Base-by-base conservation (phyloP, 2,329 filamentous ascomycete genomes). In the Eutypella sp. region DNA sequence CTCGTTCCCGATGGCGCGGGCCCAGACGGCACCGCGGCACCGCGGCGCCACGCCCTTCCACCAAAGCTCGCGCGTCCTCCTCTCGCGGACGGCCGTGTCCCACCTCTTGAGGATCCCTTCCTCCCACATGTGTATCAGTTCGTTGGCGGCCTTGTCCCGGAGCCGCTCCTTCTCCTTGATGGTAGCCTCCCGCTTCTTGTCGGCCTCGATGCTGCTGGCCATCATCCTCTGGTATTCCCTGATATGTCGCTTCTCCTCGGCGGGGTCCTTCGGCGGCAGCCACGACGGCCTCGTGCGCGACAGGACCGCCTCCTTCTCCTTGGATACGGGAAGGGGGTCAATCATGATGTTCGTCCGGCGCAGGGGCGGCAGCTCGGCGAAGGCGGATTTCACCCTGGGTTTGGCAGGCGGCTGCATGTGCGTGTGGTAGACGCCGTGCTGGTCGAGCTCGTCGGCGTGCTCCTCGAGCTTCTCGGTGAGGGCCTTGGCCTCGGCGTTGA, bases 221-320 rank as follows among this genome's bases (percentile, higher is more conserved):
- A 92, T 88, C 85, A 93, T 91, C 64, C 78, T 82, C 67, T 91
- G 84, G 61, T 91, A 93, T 62, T 93, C 83, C 59, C 81, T 90
- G 54, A 99, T 64, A 66, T 99, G 93, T 55, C 84, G 85, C 63
- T 81, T 87, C 69, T 99, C 93, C 66, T 99, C 93, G 44, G 87
- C 87, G 2, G 89, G 91, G 54, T 93, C 84, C 67, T 93, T 93
- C 1, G 88, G 88, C 1, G 89, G 88, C 2, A 93, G 72, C 89
- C 89, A 93, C 1, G 86, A 90, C 0, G 88, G 88, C 31, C 88
- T 76, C 2, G 88, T 93, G 16, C 89, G 77, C 20, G 86, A 89
- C 19, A 93, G 72, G 2, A 91, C 87, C 3, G 87, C 87, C 59
- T 92, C 87, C 63, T 93, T 93, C 67, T 93, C 88, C 64, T 88